These are phyloP conservation scores for Singerocomus inundabilis DNA, from an alignment of 1,284 basidiomycete species.

Conservation along the genomic window DNA sequence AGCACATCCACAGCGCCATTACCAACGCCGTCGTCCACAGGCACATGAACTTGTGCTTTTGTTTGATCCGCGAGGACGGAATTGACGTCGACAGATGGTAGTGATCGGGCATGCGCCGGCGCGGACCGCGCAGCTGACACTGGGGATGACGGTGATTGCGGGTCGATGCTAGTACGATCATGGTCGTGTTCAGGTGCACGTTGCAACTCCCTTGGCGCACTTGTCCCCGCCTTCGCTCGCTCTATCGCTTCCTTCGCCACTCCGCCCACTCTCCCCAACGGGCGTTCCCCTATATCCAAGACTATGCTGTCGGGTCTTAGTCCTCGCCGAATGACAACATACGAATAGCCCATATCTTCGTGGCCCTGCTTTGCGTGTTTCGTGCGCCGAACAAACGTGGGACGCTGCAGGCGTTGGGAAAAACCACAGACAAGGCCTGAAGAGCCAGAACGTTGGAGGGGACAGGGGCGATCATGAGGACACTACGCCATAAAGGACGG, in stretches of 20 bases:
- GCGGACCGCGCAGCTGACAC: conserved; percentile 8
- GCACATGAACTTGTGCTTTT: conserved; percentile 45
- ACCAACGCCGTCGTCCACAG: conserved; percentile 39
- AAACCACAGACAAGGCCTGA: conserved; percentile 73
- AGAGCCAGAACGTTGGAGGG: conserved; percentile 56
- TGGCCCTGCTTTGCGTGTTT: conserved; percentile 84
- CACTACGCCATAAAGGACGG: conserved; percentile 53
- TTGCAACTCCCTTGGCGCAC: conserved; percentile 25
- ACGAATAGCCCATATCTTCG: conserved; percentile 87
- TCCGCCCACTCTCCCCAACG: conserved; percentile 65
- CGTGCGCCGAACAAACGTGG: conserved; percentile 80
- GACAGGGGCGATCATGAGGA: conserved; percentile 89
- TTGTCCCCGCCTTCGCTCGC: conserved; percentile 21
- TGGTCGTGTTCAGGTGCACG: conserved; percentile 18
- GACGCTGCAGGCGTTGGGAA: conserved; percentile 83
- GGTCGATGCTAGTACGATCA: conserved; percentile 19
- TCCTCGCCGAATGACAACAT: conserved; percentile 86
- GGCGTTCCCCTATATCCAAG: conserved; percentile 24
- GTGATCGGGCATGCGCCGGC: conserved; percentile 16
- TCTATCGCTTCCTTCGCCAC: conserved; percentile 46
- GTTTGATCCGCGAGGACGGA: conserved; percentile 32
- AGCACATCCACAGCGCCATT: conserved; percentile 12
- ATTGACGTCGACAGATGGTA: conserved; percentile 18
- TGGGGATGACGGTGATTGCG: conserved; percentile 29
- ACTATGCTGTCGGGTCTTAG: conserved; percentile 49